These are phyloP conservation scores for Phytophthora chlamydospora DNA, from an alignment of 352 stramenopile genomes.

Conservation along the genomic window DNA sequence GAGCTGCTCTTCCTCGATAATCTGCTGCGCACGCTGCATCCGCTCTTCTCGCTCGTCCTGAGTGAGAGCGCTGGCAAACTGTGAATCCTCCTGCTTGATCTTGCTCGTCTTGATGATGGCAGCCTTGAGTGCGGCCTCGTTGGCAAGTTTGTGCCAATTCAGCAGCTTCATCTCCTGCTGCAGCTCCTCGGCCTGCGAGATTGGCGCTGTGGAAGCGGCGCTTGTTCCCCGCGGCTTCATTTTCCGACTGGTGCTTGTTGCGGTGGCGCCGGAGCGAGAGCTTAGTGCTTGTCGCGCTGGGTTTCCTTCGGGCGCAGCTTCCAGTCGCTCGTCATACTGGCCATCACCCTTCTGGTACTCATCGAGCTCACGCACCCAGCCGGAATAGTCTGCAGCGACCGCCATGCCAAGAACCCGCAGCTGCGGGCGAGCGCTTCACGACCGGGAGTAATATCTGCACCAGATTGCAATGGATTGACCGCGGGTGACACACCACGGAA, in stretches of 20 bases:
- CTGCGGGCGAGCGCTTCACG: neutral
- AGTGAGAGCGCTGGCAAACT: slow-evolving; percentile 49
- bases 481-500: slow-evolving; percentile 11
- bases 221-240: slow-evolving; percentile 28
- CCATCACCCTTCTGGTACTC: slow-evolving; percentile 46
- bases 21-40: slow-evolving; percentile 89
- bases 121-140: slow-evolving; percentile 93
- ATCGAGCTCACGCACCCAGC: slow-evolving; percentile 67
- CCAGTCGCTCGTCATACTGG: slow-evolving; percentile 42
- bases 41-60: slow-evolving; percentile 80
- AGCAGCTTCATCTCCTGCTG: slow-evolving; percentile 94
- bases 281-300: slow-evolving; percentile 13
- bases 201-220: slow-evolving; percentile 11
- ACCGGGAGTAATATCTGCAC: slow-evolving; percentile 6
- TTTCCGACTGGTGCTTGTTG: slow-evolving; percentile 29
- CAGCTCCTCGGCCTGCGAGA: slow-evolving; percentile 80
- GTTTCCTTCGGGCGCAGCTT: slow-evolving; percentile 23
- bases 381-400: slow-evolving; percentile 49
- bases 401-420: slow-evolving; percentile 16
- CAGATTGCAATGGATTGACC: slow-evolving; percentile 15
- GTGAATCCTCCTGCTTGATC: slow-evolving; percentile 77
- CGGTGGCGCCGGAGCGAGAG: slow-evolving; percentile 16
- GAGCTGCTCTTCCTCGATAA: slow-evolving; percentile 92
- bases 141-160: slow-evolving; percentile 95
- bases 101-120: slow-evolving; percentile 91